These are phyloP conservation scores for Penicillium verhagenii DNA, from an alignment of 495 filamentous ascomycete species.

Conservation along the genomic window DNA sequence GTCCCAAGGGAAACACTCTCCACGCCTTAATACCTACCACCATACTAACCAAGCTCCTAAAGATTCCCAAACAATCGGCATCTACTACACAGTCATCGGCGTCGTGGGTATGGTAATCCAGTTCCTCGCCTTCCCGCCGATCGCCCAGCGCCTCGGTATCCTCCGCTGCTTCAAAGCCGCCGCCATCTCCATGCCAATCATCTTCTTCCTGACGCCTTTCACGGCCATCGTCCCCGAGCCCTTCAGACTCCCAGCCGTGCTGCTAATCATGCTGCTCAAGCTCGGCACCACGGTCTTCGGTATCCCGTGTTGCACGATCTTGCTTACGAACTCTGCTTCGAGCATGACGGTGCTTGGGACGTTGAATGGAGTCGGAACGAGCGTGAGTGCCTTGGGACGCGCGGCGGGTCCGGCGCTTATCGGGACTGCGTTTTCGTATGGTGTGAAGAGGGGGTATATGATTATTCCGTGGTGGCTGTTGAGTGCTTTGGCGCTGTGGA, in stretches of 20 bases:
- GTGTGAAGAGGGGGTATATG: slow-evolving; percentile 67
- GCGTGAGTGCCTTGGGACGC: slow-evolving; percentile 72
- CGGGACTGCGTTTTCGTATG: slow-evolving; percentile 66
- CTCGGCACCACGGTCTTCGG: slow-evolving; percentile 71
- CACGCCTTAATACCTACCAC: no score
- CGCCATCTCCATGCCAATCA: slow-evolving; percentile 61
- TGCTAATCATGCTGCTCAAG: slow-evolving; percentile 58
- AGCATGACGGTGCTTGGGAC: slow-evolving; percentile 78
- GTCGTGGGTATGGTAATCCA: slow-evolving; percentile 70
- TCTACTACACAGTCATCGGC: slow-evolving; percentile 74
- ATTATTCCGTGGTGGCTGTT: slow-evolving; percentile 80
- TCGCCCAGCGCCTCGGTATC: slow-evolving; percentile 68
- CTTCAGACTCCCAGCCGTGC: slow-evolving; percentile 40
- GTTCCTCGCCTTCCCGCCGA: slow-evolving; percentile 72
- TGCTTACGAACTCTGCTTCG: slow-evolving; percentile 82
- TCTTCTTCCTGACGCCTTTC: slow-evolving; percentile 74
- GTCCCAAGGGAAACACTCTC: no score
- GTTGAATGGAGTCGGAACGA: slow-evolving; percentile 84
- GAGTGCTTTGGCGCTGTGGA: slow-evolving; percentile 54
- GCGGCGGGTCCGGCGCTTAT: slow-evolving; percentile 71
- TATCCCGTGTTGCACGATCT: slow-evolving; percentile 84
- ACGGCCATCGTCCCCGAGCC: slow-evolving; percentile 57
- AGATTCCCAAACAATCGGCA: slow-evolving; percentile 67
- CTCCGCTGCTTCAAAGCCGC: slow-evolving; percentile 64
- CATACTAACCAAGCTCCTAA: background rate